These are phyloP conservation scores for Sporisorium scitamineum DNA, from an alignment of 1,284 basidiomycete species.

Conservation along the genomic window DNA sequence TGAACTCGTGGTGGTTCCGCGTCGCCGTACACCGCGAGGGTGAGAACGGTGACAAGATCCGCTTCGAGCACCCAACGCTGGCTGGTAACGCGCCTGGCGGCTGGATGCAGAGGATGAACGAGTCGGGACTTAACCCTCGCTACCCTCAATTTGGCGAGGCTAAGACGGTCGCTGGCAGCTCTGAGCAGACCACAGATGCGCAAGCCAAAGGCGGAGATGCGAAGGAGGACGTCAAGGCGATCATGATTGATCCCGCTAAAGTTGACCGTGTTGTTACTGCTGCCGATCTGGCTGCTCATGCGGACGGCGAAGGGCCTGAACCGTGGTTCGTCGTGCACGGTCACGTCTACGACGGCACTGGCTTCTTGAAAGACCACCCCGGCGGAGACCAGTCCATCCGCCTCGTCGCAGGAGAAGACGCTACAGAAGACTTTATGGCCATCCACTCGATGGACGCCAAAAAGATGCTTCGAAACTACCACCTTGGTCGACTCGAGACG, in stretches of 20 bases:
- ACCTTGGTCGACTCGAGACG: slow-evolving; percentile 46
- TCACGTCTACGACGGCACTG: slow-evolving; percentile 74
- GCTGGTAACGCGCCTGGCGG: slow-evolving; percentile 74
- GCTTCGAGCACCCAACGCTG: slow-evolving; percentile 77
- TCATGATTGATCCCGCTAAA: slow-evolving; percentile 57
- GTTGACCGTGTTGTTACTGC: slow-evolving; percentile 72
- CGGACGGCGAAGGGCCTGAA: slow-evolving; percentile 68
- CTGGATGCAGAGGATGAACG: slow-evolving; percentile 77
- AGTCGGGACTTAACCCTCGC: slow-evolving; percentile 72
- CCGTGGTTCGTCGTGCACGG: slow-evolving; percentile 77
- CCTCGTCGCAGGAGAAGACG: slow-evolving; percentile 76
- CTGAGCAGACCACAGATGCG: not conserved
- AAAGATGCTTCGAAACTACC: slow-evolving; percentile 72
- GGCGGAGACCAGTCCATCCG: slow-evolving; percentile 77
- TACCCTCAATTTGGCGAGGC: slow-evolving; percentile 69
- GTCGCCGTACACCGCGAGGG: slow-evolving; percentile 73
- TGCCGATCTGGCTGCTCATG: slow-evolving; percentile 73
- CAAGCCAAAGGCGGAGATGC: not conserved
- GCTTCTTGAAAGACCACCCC: slow-evolving; percentile 76
- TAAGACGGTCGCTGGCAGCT: not conserved
- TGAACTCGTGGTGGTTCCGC: slow-evolving; percentile 76
- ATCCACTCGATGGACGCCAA: slow-evolving; percentile 75
- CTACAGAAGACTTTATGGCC: slow-evolving; percentile 76
- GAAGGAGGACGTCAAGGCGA: slow-evolving; percentile 48
- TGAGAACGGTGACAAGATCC: slow-evolving; percentile 66